These are phyloP conservation scores for Bassia scoparia DNA, from an alignment of 148 eudicot species.

Conservation along the genomic window DNA sequence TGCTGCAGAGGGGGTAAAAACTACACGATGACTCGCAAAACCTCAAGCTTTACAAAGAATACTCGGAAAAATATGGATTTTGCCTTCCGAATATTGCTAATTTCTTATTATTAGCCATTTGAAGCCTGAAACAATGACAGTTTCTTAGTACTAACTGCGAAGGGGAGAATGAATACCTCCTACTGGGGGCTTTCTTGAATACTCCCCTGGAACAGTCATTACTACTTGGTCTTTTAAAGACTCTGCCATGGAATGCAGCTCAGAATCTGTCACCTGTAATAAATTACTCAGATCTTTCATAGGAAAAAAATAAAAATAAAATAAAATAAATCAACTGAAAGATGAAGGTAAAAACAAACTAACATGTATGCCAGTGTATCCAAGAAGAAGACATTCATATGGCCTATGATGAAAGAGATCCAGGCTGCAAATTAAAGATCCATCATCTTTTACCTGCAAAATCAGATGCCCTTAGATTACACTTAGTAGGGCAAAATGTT, in stretches of 20 bases:
- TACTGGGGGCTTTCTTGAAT: constrained; percentile 92
- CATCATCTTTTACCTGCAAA: constrained; percentile 75
- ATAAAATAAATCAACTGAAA: constrained; percentile 40
- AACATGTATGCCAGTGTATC: constrained; percentile 49
- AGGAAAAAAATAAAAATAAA: background rate
- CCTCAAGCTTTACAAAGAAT: background rate
- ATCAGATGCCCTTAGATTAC: constrained; percentile 1
- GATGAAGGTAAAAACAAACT: constrained; percentile 12
- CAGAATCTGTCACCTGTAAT: constrained; percentile 45
- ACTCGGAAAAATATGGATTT: too few species aligned
- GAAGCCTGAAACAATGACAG: too few species aligned
- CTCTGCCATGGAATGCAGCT: constrained; percentile 25
- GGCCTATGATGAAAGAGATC: constrained; percentile 97
- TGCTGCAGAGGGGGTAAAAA: background rate
- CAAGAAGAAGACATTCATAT: constrained; percentile 90
- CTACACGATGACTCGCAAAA: background rate
- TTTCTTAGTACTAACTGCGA: background rate
- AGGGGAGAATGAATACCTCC: constrained; percentile 51
- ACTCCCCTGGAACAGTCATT: constrained; percentile 84
- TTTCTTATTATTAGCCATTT: too few species aligned
- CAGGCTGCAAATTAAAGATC: constrained; percentile 72
- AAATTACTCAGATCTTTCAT: constrained; percentile 1
- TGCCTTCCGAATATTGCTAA: too few species aligned
- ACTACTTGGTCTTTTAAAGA: constrained; percentile 56
- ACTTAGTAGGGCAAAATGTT: background rate